Base-by-base conservation (phyloP, 192 early-diverging fungal genomes). In the Backusella tarrabulga region DNA sequence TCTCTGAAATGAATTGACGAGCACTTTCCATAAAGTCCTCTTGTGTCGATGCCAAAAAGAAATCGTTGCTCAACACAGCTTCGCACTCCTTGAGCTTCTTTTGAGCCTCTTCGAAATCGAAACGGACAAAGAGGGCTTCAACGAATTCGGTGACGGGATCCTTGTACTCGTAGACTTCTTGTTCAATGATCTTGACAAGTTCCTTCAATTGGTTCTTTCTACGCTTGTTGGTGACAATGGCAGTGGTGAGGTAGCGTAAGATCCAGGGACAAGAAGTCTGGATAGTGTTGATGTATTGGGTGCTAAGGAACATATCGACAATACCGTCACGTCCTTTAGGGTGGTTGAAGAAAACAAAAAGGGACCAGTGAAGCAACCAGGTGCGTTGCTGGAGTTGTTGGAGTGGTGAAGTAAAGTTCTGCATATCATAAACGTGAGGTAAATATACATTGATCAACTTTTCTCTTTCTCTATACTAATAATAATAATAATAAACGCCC, bases 281-380 rank as follows among this genome's bases (percentile, higher is more conserved):
- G 81, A 99, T 97, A 6, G 97, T 95, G 91, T 97, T 99, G 84
- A 97, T 91, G 86, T 99, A 98, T 76, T 89, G 88, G 69, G 95
- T 92, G 76, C 90, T 87, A 82, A 98, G 88, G 87, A 97, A 96
- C 79, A 97, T 89, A 83, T 99, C 97, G 56, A 97, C 88, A 75
- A 98, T 93, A 77, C 89, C 94, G 85, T 99, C 97, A 63, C 95
- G 94, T 38, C 97, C 96, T 85, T 94, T 95, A 71, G 96, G 93
- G 85, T 98, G 97, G 88, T 97, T 97, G 87, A 99, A 98, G 88
- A 97, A 98, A 50, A 99, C 96, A 86, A 98, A 98, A 74, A 98
- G 89, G 34, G 95, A 94, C 96, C 96, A 97, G 89, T 98, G 97
- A 81, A 99, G 88, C 70, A 99, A 86, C 94, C 95, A 97, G 67